Percentiles rank a stretch among this genome's conserved stretches.
Evolutionary conservation across 371 early-diverging fungal genomes (phyloP).

Genomic region (Mortierella sp.): DNA sequence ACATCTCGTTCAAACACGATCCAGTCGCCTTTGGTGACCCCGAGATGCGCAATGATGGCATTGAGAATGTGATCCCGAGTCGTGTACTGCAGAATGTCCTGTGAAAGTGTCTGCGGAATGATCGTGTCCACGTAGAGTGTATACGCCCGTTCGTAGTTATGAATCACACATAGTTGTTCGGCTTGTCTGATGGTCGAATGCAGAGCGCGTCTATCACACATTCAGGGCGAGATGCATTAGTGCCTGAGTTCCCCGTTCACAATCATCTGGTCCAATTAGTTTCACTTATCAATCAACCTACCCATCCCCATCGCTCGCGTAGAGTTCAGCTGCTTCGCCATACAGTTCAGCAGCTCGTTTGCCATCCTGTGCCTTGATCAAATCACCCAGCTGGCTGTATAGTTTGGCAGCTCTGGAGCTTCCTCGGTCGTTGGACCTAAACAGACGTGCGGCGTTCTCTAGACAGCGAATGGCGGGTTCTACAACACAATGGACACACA

Average conservation of each 20-base stretch:
- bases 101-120: slow-evolving; percentile 37
- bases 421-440: slow-evolving; percentile 26
- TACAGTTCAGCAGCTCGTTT: slow-evolving; percentile 24
- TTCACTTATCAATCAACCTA: slow-evolving; percentile 1
- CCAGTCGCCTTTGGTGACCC: slow-evolving; percentile 40
- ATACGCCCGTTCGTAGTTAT: slow-evolving; percentile 21
- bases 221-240: neutral
- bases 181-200: slow-evolving; percentile 27
- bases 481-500: slow-evolving; percentile 2
- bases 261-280: neutral
- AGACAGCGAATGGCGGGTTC: slow-evolving; percentile 34
- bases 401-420: slow-evolving; percentile 34
- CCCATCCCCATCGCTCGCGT: slow-evolving; percentile 36
- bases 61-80: slow-evolving; percentile 43
- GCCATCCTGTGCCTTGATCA: slow-evolving; percentile 25
- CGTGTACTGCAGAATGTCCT: slow-evolving; percentile 36
- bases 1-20: slow-evolving; percentile 26
- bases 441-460: slow-evolving; percentile 35
- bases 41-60: slow-evolving; percentile 38
- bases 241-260: neutral
- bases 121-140: slow-evolving; percentile 25
- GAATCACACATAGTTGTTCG: slow-evolving; percentile 23
- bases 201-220: slow-evolving; percentile 24
- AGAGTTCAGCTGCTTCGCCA: slow-evolving; percentile 32
- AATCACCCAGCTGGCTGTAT: slow-evolving; percentile 31